A percentile compares a stretch with the other conserved stretches of the same genome.
phyloP scores from a whole-genome alignment of 176 grass and related monocot species.

The Aechmea fasciata region DNA sequence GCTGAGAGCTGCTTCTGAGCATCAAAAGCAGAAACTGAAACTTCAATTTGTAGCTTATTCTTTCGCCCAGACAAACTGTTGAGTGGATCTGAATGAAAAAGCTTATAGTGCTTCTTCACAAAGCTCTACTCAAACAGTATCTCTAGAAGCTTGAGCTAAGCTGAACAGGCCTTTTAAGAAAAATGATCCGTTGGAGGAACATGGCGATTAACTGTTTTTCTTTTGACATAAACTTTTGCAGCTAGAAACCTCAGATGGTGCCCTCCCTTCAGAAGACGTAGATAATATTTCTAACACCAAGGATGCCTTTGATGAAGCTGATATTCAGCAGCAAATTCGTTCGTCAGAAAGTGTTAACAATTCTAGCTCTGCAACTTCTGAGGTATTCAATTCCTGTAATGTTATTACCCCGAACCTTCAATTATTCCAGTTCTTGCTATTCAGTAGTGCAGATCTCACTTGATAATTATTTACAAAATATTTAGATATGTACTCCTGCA shows the following conservation, averaged over 20 bases:
- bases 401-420: conserved; percentile 20
- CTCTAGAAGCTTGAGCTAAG: too few relatives aligned
- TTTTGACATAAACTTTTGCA: conserved; percentile 36
- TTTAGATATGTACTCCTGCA: too few relatives aligned
- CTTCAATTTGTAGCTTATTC: not conserved
- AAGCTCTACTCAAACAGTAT: too few relatives aligned
- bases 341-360: conserved; percentile 36
- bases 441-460: too few relatives aligned
- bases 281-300: conserved; percentile 31
- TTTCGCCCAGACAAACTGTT: not conserved
- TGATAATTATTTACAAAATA: too few relatives aligned
- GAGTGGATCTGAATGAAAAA: too few relatives aligned
- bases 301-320: conserved; percentile 21
- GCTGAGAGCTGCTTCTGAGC: too few relatives aligned
- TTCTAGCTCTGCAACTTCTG: conserved; percentile 33
- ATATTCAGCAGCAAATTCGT: conserved; percentile 23
- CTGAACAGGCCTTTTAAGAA: not conserved
- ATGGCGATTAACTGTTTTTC: not conserved
- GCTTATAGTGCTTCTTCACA: too few relatives aligned
- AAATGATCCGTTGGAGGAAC: not conserved
- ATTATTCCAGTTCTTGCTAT: not conserved
- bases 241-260: conserved; percentile 66
- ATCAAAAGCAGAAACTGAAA: too few relatives aligned
- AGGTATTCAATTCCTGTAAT: conserved; percentile 42
- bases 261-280: conserved; percentile 28